Evolutionary conservation across 352 stramenopile species (phyloP), one percentile per base, ranked within the genome.

Genomic region (Phytophthora pisi): DNA sequence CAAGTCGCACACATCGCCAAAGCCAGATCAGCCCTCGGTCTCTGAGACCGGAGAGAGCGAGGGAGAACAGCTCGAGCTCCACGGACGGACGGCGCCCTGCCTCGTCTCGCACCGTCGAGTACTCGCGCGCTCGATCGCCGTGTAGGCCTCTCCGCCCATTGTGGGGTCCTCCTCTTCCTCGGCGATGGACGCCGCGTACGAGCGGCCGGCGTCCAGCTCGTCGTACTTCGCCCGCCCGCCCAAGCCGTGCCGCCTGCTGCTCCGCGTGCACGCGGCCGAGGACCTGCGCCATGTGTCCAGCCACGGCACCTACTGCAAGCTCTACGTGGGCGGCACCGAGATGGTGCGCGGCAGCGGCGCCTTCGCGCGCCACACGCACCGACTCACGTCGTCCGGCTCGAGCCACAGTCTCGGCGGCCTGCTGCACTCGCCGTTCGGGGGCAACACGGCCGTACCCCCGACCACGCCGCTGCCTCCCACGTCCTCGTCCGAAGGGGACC

Each of bases 251-350:
- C 82, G 86, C 11, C 70, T 93, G 51, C 70, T 93, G 28, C 72
- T 93, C 52, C 83, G 86, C 47, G 78, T 93, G 30, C 80, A 90
- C 40, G 70, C 78, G 42, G 86, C 82, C 46, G 82, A 92, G 57
- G 71, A 72, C 11, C 68, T 93, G 34, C 80, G 74, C 28, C 75
- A 86, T 51, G 82, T 91, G 53, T 88, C 83, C 40, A 88, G 73
- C n/a, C 75, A 90, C 9, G 86, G 86, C 26, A 85, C 77, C 4
- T 92, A 90, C 75, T 92, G 84, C 65, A 91, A 91, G 43, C 34
- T 91, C 45, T 89, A 88, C 59, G 71, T 93, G 15, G 79, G 76
- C n/a, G 65, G 72, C 28, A 69, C 61, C 15, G 86, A 89, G 42
- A 82, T 88, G 69, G 70, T 82, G 24, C 65, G 59, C 47, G 69